These are phyloP conservation scores for Rubus idaeus DNA, from an alignment of 306 rosid species.

Conservation along the genomic window DNA sequence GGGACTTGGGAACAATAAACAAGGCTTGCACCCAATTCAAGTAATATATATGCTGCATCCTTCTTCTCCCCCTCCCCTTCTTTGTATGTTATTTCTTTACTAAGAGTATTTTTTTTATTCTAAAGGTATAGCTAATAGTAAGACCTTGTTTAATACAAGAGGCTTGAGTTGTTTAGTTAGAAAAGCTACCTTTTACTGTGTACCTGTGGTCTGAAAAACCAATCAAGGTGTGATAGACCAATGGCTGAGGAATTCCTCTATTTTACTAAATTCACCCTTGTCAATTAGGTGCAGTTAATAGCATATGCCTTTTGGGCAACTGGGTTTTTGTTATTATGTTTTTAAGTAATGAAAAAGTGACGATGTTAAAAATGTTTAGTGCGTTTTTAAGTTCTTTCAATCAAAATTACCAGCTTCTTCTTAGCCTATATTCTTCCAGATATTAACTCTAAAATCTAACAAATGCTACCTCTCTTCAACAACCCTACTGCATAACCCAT, in stretches of 20 bases:
- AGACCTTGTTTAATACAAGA: background rate
- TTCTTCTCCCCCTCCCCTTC: background rate
- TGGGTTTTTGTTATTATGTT: background rate
- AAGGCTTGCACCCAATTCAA: conserved; percentile 89
- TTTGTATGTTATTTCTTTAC: background rate
- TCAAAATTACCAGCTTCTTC: background rate
- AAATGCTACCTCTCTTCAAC: background rate
- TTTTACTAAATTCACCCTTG: background rate
- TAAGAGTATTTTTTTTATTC: background rate
- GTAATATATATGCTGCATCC: conserved; percentile 35
- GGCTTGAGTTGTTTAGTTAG: background rate
- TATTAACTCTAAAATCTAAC: background rate
- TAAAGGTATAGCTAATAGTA: background rate
- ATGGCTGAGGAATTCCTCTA: too few species aligned
- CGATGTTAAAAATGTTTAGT: background rate
- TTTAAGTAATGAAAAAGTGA: background rate
- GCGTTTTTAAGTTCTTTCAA: background rate
- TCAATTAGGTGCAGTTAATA: background rate
- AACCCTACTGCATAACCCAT: background rate
- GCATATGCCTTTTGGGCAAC: background rate
- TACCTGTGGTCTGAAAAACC: background rate
- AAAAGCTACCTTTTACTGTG: background rate
- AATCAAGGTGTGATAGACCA: background rate
- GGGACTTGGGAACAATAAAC: conserved; percentile 77
- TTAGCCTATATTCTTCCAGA: background rate